phyloP scores from a whole-genome alignment of 163 green algal genomes.

The Volvox carteri region DNA sequence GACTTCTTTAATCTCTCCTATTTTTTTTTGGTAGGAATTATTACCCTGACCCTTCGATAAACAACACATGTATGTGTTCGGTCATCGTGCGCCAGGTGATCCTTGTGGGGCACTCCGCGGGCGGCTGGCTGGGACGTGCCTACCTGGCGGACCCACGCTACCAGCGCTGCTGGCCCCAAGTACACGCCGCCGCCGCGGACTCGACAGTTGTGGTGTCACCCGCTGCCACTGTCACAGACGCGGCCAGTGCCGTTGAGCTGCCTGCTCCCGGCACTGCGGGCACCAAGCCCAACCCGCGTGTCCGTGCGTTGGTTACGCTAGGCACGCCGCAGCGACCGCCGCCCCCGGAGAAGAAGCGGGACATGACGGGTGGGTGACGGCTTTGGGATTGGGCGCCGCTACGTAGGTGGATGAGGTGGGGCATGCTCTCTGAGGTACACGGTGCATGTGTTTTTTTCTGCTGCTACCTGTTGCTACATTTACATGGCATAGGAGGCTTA shows the following conservation, averaged over 20 bases:
- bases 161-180: background rate
- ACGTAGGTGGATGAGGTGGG: too few relatives aligned
- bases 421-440: too few relatives aligned
- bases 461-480: too few relatives aligned
- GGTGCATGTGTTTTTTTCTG: too few relatives aligned
- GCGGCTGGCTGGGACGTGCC: conserved; percentile 73
- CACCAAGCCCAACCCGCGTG: conserved; percentile 48
- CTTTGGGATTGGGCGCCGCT: too few relatives aligned
- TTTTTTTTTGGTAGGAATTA: too few relatives aligned
- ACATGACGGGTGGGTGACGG: conserved; percentile 68
- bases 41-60: too few relatives aligned
- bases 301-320: conserved; percentile 65
- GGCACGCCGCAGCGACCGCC: conserved; percentile 67
- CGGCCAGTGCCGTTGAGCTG: background rate
- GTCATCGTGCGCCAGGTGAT: too few relatives aligned
- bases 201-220: background rate
- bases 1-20: too few relatives aligned
- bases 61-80: too few relatives aligned
- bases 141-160: conserved; percentile 61
- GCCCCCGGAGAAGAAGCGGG: conserved; percentile 58
- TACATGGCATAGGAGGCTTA: too few relatives aligned
- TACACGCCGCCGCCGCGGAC: background rate
- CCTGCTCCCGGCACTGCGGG: conserved; percentile 15
- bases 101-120: conserved; percentile 71
- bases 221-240: background rate